Conservation (phyloP, 1,139 yeast genomes). For the Taphrina sp. region DNA sequence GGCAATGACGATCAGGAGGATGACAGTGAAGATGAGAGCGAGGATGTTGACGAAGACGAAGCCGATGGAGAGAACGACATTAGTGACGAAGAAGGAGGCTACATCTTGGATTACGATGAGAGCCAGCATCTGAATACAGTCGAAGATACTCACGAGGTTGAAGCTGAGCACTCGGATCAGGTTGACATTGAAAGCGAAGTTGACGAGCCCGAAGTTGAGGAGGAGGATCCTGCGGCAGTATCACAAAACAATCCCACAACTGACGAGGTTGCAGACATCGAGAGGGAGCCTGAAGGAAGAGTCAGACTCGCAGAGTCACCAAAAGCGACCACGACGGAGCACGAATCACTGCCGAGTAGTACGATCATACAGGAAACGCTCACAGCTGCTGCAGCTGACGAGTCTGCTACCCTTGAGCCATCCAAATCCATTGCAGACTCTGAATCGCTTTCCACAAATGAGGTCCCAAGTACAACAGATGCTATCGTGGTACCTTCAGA, state of each 20-base stretch:
- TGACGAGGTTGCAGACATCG: slow-evolving; percentile 1
- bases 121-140: background rate
- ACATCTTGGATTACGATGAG: background rate
- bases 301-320: background rate
- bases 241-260: background rate
- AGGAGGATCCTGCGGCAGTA: background rate
- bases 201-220: background rate
- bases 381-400: background rate
- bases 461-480: background rate
- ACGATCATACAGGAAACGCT: background rate
- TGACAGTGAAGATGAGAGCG: background rate
- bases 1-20: background rate
- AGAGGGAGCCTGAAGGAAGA: background rate
- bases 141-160: background rate
- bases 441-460: background rate
- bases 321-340: background rate
- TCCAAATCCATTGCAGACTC: background rate
- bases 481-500: background rate
- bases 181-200: background rate
- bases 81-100: background rate
- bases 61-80: background rate
- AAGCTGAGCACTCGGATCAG: background rate
- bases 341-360: background rate
- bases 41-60: background rate
- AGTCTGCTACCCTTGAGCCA: background rate